Conservation (phyloP, 805 yeast genomes). For the Isabelozyma pseudorhagii region DNA sequence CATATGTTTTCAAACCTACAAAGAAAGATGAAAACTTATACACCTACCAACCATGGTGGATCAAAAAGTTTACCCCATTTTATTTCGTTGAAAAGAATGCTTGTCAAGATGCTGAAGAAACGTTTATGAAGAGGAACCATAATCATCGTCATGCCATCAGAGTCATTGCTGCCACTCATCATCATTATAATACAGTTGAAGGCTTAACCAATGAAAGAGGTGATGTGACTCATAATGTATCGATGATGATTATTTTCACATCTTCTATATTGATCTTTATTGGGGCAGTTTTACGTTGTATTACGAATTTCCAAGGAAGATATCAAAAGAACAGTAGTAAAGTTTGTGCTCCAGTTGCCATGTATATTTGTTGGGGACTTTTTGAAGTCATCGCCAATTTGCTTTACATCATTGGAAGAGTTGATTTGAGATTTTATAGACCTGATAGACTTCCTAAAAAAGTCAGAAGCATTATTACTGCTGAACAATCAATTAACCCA, state of each 20-base stretch:
- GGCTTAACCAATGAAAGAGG: constrained; percentile 35
- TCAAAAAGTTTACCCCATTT: constrained; percentile 54
- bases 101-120: constrained; percentile 40
- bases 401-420: constrained; percentile 55
- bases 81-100: constrained; percentile 60
- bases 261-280: constrained; percentile 50
- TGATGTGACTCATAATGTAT: constrained; percentile 46
- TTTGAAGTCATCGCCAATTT: constrained; percentile 55
- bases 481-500: constrained; percentile 27
- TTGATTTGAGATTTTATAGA: constrained; percentile 72
- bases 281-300: constrained; percentile 50
- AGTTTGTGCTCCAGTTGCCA: constrained; percentile 42
- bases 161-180: constrained; percentile 52
- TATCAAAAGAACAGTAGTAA: constrained; percentile 5
- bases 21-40: constrained; percentile 45
- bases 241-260: constrained; percentile 43
- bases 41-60: constrained; percentile 79
- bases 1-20: constrained; percentile 58
- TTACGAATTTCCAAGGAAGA: constrained; percentile 38
- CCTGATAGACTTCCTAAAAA: constrained; percentile 51
- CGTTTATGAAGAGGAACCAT: constrained; percentile 43
- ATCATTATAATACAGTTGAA: constrained; percentile 17
- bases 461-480: constrained; percentile 30
- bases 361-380: constrained; percentile 67
- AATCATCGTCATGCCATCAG: constrained; percentile 46